Evolutionary conservation across 2,329 filamentous ascomycete genomes (phyloP), one percentile per base, ranked within the genome.

Genomic region (Penicillium sp.): DNA sequence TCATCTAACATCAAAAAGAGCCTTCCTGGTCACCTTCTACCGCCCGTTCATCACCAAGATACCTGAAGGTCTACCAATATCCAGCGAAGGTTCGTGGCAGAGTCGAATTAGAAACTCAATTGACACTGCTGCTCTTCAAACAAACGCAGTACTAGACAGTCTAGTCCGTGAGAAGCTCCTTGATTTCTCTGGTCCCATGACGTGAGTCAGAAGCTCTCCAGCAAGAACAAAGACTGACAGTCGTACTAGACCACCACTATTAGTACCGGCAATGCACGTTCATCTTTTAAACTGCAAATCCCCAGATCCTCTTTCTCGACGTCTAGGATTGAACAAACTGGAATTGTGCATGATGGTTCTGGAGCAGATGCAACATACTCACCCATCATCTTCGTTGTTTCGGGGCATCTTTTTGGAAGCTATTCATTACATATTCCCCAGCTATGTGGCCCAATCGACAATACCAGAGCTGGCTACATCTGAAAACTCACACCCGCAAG

Each of bases 231-330:
- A 2, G 2, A 34, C 46, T 47, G n/a, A 38, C 16, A 27, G 42
- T 39, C 11, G 32, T n/a, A 42, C 5, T 10, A 68, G 65, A 11
- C 63, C 65, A 3, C 63, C 66, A 1, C 60, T 67, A 3, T 50
- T 72, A 14, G 63, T 72, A 16, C 68, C 69, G 2, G 69, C 67
- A 4, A 72, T 72, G 69, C 69, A 72, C 43, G 63, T 59, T 10
- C 67, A 72, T 47, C 60, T 71, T 1, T 59, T 68, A 9, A 63
- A 64, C 21, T 71, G 65, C 58, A 66, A 63, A 47, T 62, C 58
- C 4, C 49, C 52, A 14, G 57, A 61, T 16, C 42, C 61, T 1
- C 57, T 71, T 4, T 63, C 65, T 3, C 62, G 58, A 4, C 63
- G 63, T 6, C 59, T 72, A 22, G 56, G 63, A 10, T 63, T 67